phyloP scores from a whole-genome alignment of 1,284 basidiomycete genomes.

The Sphaerobolus stellatus region DNA sequence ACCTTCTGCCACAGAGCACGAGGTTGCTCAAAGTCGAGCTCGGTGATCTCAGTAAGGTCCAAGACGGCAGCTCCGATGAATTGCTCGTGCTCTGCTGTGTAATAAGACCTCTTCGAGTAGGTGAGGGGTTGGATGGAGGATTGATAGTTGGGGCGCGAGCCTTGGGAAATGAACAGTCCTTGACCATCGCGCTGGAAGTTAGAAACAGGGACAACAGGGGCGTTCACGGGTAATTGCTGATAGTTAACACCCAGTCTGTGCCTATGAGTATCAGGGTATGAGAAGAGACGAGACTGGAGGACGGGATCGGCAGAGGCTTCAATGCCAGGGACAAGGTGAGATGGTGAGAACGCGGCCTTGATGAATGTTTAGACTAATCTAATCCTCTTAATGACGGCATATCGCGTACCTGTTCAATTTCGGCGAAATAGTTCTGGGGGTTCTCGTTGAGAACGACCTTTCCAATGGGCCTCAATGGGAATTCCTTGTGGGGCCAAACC shows the following conservation, averaged over 20 bases:
- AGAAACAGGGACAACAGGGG: constrained; percentile 66
- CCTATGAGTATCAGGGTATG: constrained; percentile 93
- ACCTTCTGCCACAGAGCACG: constrained; percentile 78
- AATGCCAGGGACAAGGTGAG: constrained; percentile 83
- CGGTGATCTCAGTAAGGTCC: constrained; percentile 58
- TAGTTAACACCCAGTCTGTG: constrained; percentile 88
- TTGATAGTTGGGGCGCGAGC: constrained; percentile 82
- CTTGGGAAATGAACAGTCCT: constrained; percentile 77
- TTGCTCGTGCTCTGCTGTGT: constrained; percentile 61
- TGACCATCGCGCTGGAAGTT: constrained; percentile 87
- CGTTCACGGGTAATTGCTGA: constrained; percentile 86
- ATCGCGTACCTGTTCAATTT: constrained; percentile 71
- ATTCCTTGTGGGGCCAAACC: constrained; percentile 81
- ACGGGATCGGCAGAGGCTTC: constrained; percentile 90
- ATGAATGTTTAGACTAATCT: constrained; percentile 21
- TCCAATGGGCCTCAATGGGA: constrained; percentile 83
- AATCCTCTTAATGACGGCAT: neutral
- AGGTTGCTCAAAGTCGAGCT: constrained; percentile 84
- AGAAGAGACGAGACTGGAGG: constrained; percentile 90
- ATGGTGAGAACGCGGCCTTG: constrained; percentile 80
- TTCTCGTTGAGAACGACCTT: constrained; percentile 88
- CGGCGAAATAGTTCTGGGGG: constrained; percentile 82
- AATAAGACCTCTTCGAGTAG: constrained; percentile 46
- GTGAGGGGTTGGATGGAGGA: constrained; percentile 66
- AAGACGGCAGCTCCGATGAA: constrained; percentile 73